These are phyloP conservation scores for Syzygium aqueum DNA, from an alignment of 345 rosid species.

Conservation along the genomic window DNA sequence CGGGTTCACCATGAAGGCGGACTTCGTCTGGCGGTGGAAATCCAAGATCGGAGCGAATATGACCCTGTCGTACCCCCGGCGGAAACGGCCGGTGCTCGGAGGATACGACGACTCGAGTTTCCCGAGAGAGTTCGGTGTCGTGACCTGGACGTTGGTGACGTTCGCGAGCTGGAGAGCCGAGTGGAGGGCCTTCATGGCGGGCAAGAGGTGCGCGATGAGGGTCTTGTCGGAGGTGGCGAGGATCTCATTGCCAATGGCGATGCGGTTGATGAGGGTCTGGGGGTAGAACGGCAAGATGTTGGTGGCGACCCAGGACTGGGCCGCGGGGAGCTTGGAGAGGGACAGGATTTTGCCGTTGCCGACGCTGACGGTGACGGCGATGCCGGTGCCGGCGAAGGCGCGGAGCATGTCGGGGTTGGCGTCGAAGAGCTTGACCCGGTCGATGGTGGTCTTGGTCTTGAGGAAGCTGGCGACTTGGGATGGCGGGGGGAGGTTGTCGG, in stretches of 20 bases:
- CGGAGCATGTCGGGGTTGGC: constrained; percentile 54
- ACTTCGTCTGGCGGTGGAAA: constrained; percentile 53
- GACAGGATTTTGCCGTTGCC: constrained; percentile 53
- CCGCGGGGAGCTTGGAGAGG: constrained; percentile 44
- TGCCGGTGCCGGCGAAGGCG: constrained; percentile 60
- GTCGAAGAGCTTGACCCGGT: constrained; percentile 69
- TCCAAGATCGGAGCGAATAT: constrained; percentile 64
- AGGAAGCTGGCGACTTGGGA: constrained; percentile 56
- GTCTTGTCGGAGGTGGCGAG: constrained; percentile 48
- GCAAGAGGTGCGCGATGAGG: constrained; percentile 46
- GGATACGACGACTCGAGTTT: constrained; percentile 63
- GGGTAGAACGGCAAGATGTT: constrained; percentile 53
- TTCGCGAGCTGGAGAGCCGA: constrained; percentile 52
- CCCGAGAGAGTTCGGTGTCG: constrained; percentile 70
- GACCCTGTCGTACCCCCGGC: constrained; percentile 43
- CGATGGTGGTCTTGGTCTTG: constrained; percentile 53
- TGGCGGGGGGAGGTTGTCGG: constrained; percentile 73
- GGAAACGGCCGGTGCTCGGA: constrained; percentile 58
- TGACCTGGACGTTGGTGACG: constrained; percentile 33
- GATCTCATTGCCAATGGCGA: neutral
- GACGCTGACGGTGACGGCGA: constrained; percentile 55
- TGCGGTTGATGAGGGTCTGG: constrained; percentile 26
- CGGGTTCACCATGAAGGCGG: constrained; percentile 85
- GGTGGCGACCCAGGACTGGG: constrained; percentile 46
- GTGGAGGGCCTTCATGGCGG: constrained; percentile 54